phyloP scores from a whole-genome alignment of 371 early-diverging fungal genomes.

The Actinomortierella wolfii region DNA sequence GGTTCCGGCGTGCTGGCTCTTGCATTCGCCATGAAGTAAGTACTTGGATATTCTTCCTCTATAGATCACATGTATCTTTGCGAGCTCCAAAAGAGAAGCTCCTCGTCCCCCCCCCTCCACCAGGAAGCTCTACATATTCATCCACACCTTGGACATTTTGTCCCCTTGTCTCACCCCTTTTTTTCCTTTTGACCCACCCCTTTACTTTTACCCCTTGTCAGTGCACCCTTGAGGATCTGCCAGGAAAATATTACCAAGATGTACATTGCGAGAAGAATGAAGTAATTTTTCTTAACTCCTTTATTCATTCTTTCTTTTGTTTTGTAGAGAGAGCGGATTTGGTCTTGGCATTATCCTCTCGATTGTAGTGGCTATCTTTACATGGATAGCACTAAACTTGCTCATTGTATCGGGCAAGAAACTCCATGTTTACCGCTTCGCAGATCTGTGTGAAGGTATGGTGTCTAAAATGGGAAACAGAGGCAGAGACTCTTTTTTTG shows the following conservation, averaged over 20 bases:
- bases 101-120: no score
- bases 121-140: no score
- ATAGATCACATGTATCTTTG: no score
- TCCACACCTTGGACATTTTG: neutral
- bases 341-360: constrained; percentile 56
- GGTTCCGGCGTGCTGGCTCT: constrained; percentile 68
- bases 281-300: neutral
- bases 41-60: neutral
- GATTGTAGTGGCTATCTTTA: constrained; percentile 50
- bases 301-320: neutral
- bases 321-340: constrained; percentile 54
- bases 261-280: no score
- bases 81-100: no score
- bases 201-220: no score
- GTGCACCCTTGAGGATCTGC: no score
- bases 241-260: no score
- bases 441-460: constrained; percentile 52
- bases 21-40: constrained; percentile 54
- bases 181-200: constrained; percentile 2
- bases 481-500: no score
- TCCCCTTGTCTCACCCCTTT: neutral
- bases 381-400: constrained; percentile 51
- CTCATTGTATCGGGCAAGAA: constrained; percentile 56
- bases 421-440: constrained; percentile 52
- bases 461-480: no score